Evolutionary conservation across 2,329 filamentous ascomycete genomes (phyloP).

Genomic region (Knoxdaviesia capensis): DNA sequence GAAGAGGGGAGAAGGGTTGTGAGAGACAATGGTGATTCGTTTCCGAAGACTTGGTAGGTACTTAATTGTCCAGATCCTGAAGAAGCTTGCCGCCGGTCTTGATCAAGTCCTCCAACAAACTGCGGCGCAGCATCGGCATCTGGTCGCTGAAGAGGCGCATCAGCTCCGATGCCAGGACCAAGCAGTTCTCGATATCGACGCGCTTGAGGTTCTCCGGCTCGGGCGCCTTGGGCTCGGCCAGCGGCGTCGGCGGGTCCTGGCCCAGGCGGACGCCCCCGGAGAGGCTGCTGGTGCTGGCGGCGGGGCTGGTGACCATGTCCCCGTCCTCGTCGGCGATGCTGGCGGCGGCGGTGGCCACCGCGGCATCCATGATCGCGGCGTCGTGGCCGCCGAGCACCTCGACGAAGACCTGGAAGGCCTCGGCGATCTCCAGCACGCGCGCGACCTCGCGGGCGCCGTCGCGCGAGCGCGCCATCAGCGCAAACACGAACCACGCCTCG

Average conservation of each 20-base stretch:
- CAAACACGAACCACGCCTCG: conserved; percentile 42
- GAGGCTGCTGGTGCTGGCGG: no score
- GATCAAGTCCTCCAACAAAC: no score
- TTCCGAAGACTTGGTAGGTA: no score
- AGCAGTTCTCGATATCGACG: conserved; percentile 26
- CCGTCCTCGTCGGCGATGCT: conserved; percentile 2
- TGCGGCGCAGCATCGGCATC: conserved; percentile 11
- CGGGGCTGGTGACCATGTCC: conserved; percentile 10
- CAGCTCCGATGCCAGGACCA: conserved; percentile 37
- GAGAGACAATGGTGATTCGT: no score
- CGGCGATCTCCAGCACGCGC: conserved; percentile 19
- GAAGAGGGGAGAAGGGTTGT: no score
- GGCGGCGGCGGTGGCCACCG: not conserved
- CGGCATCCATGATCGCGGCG: conserved; percentile 1
- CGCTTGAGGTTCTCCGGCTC: not conserved
- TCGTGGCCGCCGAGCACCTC: conserved; percentile 26
- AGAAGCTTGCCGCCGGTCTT: no score
- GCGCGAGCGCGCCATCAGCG: conserved; percentile 32
- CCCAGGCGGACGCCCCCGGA: no score
- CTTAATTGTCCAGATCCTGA: no score
- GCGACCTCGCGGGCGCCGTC: conserved; percentile 27
- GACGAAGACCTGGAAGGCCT: conserved; percentile 22
- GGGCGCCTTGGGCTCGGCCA: conserved; percentile 1
- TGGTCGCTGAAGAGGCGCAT: conserved; percentile 21
- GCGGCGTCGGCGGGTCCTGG: no score